These are phyloP conservation scores for Yamadazyma blattariae DNA, from an alignment of 1,139 yeast genomes.

Conservation along the genomic window DNA sequence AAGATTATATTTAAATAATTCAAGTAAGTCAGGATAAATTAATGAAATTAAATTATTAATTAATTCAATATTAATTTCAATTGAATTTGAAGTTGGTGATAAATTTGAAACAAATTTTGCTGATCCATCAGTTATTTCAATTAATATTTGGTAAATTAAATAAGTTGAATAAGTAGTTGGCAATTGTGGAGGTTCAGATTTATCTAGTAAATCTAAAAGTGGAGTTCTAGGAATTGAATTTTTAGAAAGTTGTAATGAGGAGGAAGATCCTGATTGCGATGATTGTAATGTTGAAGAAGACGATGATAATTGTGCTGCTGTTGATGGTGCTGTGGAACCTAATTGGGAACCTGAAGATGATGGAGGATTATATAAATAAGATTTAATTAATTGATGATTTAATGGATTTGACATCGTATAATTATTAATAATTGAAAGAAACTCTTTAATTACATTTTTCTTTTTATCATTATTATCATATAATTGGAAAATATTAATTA, in stretches of 20 bases:
- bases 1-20: conserved; percentile 50
- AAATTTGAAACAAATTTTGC: conserved; percentile 51
- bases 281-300: not conserved
- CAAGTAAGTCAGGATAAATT: conserved; percentile 46
- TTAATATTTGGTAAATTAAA: conserved; percentile 54
- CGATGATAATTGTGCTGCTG: too few species aligned
- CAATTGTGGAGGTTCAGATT: conserved; percentile 54
- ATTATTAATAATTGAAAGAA: conserved; percentile 46
- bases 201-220: conserved; percentile 74
- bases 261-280: too few species aligned
- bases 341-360: too few species aligned
- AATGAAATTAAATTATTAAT: conserved; percentile 38
- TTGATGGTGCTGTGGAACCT: too few species aligned
- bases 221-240: conserved; percentile 45
- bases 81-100: conserved; percentile 22
- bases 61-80: conserved; percentile 38
- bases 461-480: conserved; percentile 61
- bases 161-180: conserved; percentile 64
- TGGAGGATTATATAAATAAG: conserved; percentile 12
- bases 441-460: conserved; percentile 59
- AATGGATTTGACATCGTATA: conserved; percentile 28
- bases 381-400: conserved; percentile 34
- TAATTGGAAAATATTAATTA: conserved; percentile 52
- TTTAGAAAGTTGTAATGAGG: conserved; percentile 4
- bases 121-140: conserved; percentile 65